Evolutionary conservation across 495 filamentous ascomycete species (phyloP).

Genomic region (Durotheca rogersii): DNA sequence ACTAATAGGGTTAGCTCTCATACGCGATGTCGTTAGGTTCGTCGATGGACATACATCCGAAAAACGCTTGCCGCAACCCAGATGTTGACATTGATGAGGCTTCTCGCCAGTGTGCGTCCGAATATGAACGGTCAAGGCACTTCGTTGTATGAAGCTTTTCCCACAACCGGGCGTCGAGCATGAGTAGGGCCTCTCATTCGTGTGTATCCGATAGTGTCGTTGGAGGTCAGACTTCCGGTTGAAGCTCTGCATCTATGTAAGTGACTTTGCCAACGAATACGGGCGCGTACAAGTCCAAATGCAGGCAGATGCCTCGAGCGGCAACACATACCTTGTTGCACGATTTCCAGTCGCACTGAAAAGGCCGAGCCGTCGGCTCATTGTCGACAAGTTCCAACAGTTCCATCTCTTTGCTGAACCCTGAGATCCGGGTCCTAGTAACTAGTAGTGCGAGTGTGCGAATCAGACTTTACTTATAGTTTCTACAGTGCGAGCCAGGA

Average conservation of each 20-base stretch:
- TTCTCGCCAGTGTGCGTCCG: constrained; percentile 90
- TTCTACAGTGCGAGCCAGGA: constrained; percentile 32
- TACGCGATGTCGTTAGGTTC: not conserved
- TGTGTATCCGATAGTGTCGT: constrained; percentile 86
- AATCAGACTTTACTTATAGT: constrained; percentile 42
- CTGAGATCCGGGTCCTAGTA: constrained; percentile 27
- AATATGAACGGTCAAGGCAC: constrained; percentile 82
- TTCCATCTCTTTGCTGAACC: constrained; percentile 47
- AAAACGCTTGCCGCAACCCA: constrained; percentile 80
- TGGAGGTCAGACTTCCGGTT: constrained; percentile 91
- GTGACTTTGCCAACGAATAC: constrained; percentile 13
- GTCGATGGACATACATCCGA: constrained; percentile 66
- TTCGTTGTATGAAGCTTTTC: constrained; percentile 89
- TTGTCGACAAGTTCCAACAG: constrained; percentile 56
- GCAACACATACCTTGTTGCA: constrained; percentile 52
- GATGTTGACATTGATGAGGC: constrained; percentile 77
- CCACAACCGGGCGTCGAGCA: constrained; percentile 70
- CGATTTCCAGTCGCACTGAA: constrained; percentile 53
- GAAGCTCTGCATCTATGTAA: constrained; percentile 64
- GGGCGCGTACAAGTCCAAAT: not conserved
- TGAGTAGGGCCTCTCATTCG: constrained; percentile 80
- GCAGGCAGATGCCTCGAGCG: no score
- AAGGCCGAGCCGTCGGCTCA: constrained; percentile 53
- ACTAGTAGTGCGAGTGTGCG: constrained; percentile 34
- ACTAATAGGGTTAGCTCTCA: constrained; percentile 58